Evolutionary conservation across 129 eudicot species (phyloP), one percentile per base, ranked within the genome.

Genomic region (Heracleum sosnowskyi): DNA sequence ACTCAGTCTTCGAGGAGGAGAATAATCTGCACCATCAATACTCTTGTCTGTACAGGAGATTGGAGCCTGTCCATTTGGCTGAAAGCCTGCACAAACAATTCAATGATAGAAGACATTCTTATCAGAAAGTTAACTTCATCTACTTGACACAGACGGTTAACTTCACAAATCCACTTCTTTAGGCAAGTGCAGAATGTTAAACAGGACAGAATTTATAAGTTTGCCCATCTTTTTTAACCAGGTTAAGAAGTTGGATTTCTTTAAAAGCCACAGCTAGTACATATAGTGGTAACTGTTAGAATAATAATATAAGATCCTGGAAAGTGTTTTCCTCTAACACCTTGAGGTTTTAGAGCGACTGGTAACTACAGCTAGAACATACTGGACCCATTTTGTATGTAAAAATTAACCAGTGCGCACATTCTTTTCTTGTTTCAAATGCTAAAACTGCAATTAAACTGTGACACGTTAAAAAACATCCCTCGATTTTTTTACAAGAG

Each of bases 1-100:
- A 41, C 74, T 36, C 41, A 77, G 16, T 11, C 81, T 74, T 70
- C 85, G 85, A 42, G 69, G 69, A 42, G 69, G 69, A 5, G 81
- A 37, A 60, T n/a, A 77, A 3, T 77, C 51, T n/a, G 37, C 47
- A 76, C 20, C 66, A 29, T 47, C 78, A 45, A 46, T 75, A 5
- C 44, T 60, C 49, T 70, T 77, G 80, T 82, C 79, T 69, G 85
- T 77, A 70, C 78, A 70, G 11, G 85, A 82, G 36, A 82, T 77
- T 72, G 81, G 85, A 42, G 73, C 63, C 28, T 31, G 64, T 35
- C 78, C 85, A 20, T 69, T 76, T 36, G 78, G 78, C 60, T 41
- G 78, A 18, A 70, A 77, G 28, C 24, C 79, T 76, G 69, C 55
- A 28, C 17, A 4, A 53, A 53, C 7, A 51, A 51, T 20, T 10